These are phyloP conservation scores for Paramecium tetraurelia DNA, from an alignment of 73 alveolate genomes.

Conservation along the genomic window DNA sequence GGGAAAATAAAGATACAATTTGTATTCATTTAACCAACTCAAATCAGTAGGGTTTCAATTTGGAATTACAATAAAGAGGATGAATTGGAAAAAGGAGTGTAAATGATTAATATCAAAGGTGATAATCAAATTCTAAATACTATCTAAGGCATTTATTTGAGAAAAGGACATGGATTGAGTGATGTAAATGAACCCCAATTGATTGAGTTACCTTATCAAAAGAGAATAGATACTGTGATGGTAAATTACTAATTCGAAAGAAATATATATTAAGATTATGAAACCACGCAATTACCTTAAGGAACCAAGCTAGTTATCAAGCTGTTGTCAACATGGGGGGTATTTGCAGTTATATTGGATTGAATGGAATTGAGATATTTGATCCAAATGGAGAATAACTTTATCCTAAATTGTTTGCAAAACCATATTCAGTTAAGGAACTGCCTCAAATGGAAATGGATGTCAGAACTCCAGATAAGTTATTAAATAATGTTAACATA, in stretches of 20 bases:
- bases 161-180: constrained; percentile 73
- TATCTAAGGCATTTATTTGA: constrained; percentile 62
- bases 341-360: constrained; percentile 80
- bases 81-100: constrained; percentile 81
- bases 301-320: constrained; percentile 71
- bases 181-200: constrained; percentile 67
- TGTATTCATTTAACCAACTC: constrained; percentile 59
- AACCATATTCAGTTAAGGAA: constrained; percentile 63
- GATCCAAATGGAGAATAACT: constrained; percentile 50
- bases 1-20: constrained; percentile 63
- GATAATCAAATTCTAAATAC: constrained; percentile 56
- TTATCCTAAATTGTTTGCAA: constrained; percentile 56
- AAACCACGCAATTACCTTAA: constrained; percentile 69
- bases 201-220: constrained; percentile 66
- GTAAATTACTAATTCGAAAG: background rate
- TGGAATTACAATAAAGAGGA: constrained; percentile 74
- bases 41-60: constrained; percentile 69
- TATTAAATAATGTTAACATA: constrained; percentile 71
- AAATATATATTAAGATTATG: constrained; percentile 66
- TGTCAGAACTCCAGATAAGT: constrained; percentile 79
- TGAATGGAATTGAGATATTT: constrained; percentile 80
- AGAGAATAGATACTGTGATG: background rate
- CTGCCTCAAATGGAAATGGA: constrained; percentile 74
- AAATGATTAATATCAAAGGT: constrained; percentile 65
- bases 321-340: constrained; percentile 84